Conservation (phyloP, 495 filamentous ascomycete genomes). For the Penicillium herquei region DNA sequence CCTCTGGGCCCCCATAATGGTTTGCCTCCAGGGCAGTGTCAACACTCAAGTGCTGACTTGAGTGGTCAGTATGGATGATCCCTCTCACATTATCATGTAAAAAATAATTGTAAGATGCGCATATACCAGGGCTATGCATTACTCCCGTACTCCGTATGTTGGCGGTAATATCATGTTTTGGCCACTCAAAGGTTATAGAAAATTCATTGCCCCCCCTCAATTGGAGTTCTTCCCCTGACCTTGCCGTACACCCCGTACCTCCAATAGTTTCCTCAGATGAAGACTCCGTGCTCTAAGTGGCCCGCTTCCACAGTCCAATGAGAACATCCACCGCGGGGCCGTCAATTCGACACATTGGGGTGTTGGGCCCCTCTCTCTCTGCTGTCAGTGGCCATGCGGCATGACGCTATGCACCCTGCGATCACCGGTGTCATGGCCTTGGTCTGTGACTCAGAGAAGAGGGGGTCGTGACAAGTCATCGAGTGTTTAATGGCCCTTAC, state of each 20-base stretch:
- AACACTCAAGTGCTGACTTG: no score
- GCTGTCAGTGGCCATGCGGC: conserved; percentile 18
- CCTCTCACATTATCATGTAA: no score
- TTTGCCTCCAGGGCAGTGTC: no score
- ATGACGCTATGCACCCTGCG: conserved; percentile 29
- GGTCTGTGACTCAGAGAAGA: conserved; percentile 23
- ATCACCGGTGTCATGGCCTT: conserved; percentile 12
- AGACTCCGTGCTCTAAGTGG: not conserved
- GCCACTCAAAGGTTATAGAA: no score
- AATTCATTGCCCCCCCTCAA: no score
- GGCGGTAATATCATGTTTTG: no score
- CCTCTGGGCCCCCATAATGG: no score
- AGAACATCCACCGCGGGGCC: conserved; percentile 3
- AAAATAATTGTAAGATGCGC: no score
- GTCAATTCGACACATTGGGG: conserved; percentile 9
- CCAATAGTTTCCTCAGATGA: not conserved
- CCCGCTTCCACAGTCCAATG: conserved; percentile 6
- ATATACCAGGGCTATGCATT: no score
- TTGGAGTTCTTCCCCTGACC: no score
- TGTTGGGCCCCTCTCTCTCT: conserved; percentile 7
- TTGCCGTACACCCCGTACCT: not conserved
- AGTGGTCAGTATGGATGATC: no score
- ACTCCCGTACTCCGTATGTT: no score
- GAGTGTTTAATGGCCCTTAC: conserved; percentile 19
- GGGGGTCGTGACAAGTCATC: conserved; percentile 11